Evolutionary conservation across 208 protist genomes (phyloP).

Genomic region (Trypanosoma conorhini): DNA sequence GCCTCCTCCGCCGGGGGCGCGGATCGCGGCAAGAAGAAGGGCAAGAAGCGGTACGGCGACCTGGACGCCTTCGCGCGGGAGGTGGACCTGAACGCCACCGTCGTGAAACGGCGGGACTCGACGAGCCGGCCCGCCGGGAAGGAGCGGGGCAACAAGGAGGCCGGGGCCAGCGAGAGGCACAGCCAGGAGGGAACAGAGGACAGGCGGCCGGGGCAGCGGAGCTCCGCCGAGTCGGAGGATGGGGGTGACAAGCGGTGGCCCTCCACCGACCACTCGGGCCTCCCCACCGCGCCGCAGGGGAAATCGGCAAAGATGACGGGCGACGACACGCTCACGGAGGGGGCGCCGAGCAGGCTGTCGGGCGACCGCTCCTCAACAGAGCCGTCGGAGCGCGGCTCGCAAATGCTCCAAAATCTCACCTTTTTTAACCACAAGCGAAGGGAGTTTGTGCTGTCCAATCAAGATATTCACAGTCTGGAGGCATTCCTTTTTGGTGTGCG

Average conservation of each 20-base stretch:
- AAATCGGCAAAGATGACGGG: neutral
- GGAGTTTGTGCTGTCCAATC: constrained; percentile 83
- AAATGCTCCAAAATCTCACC: constrained; percentile 41
- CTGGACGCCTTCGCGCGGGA: neutral
- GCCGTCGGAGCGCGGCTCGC: neutral
- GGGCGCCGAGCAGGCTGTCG: neutral
- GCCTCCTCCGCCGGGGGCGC: neutral
- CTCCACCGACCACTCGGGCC: neutral
- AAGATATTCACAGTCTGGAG: constrained; percentile 89
- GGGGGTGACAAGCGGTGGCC: neutral
- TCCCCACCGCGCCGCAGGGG: neutral
- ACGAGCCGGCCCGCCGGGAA: too few species aligned
- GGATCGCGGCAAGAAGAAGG: constrained; percentile 9
- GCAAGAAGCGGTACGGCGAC: neutral
- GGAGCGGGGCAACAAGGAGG: neutral
- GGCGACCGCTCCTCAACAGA: constrained; percentile 14
- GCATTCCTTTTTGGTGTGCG: constrained; percentile 83
- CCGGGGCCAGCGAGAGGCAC: neutral
- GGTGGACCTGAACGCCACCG: neutral
- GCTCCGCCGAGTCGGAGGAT: neutral
- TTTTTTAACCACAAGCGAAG: constrained; percentile 69
- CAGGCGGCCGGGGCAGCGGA: neutral
- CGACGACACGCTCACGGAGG: neutral
- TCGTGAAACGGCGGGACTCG: neutral
- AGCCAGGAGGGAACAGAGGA: neutral